phyloP scores from a whole-genome alignment of 805 yeast genomes.

The Gaillardinia entomophila region DNA sequence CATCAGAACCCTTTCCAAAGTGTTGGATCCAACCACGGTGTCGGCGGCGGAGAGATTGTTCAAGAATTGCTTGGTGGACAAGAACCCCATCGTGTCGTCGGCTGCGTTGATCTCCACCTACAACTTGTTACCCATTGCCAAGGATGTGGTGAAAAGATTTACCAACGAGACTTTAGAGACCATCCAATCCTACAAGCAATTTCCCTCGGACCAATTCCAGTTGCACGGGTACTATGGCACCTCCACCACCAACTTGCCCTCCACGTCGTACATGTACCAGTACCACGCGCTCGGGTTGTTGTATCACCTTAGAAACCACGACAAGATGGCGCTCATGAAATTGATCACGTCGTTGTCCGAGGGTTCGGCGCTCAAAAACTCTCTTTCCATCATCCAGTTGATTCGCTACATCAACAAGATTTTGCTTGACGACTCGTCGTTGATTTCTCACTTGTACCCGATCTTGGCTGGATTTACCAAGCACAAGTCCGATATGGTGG shows the following conservation, averaged over 20 bases:
- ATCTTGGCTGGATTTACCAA: conserved; percentile 65
- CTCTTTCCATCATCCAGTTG: conserved; percentile 80
- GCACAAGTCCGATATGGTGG: conserved; percentile 84
- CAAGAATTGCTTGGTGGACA: conserved; percentile 89
- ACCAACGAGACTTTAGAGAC: conserved; percentile 92
- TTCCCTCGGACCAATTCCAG: conserved; percentile 44
- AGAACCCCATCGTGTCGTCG: conserved; percentile 78
- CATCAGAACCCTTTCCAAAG: conserved; percentile 83
- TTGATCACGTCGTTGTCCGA: conserved; percentile 73
- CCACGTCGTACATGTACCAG: conserved; percentile 79
- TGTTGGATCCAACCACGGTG: conserved; percentile 84
- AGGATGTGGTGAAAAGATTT: conserved; percentile 90
- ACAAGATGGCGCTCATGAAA: conserved; percentile 89
- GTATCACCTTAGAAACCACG: conserved; percentile 83
- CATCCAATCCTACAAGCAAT: conserved; percentile 55
- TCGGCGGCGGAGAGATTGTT: conserved; percentile 89
- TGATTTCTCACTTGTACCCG: conserved; percentile 54
- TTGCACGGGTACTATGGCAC: conserved; percentile 52
- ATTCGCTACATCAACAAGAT: conserved; percentile 76
- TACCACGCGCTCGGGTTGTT: conserved; percentile 93
- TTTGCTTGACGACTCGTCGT: conserved; percentile 63
- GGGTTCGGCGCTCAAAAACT: conserved; percentile 59
- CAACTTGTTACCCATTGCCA: conserved; percentile 83
- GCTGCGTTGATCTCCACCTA: conserved; percentile 94
- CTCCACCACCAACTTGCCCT: conserved; percentile 47